Evolutionary conservation across 2,329 filamentous ascomycete genomes (phyloP), one percentile per base, ranked within the genome.

Genomic region (Beauveria sp.): DNA sequence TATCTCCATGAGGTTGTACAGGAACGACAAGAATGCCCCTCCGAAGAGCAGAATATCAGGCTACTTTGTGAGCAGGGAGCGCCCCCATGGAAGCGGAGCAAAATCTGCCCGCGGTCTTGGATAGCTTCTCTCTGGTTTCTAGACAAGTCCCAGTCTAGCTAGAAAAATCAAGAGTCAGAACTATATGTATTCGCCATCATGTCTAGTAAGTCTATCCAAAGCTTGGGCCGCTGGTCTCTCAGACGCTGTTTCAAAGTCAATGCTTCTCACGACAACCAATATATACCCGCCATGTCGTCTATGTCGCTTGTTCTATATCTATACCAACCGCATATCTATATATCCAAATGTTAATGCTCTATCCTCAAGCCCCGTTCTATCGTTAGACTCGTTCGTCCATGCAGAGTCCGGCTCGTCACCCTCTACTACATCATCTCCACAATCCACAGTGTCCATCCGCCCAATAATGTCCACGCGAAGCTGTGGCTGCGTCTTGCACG

Each of bases 381-480:
- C 14, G 6, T 6, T 12, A 16, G 12, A 10, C 20, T 20, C 2
- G 16, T 26, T 12, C 38, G 8, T 22, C 45, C 40, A 55, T 55
- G 26, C 38, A 5, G 22, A 14, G 6, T 55, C 24, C 38, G 40
- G 31, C 26, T 16, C 26, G 18, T 31, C 26, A 26, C 10, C 6
- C 3, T 26, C 24, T 3, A 18, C n/a, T 7, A 5, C 20, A n/a
- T 49, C 54, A 10, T 59, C 56, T 31, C 46, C 56, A 6, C 46
- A 59, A n/a, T 59, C 28, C 45, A 59, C 56, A 24, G 50, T 62
- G 40, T 70, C 68, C 45, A 70, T 66, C 20, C 61, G 61, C 2
- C 72, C 72, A 54, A 74, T 73, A 1, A 75, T 69, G 51, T 74
- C 70, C 38, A 77, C 62, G 50, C 69, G 59, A 16, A 77, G 62